Evolutionary conservation across 176 grass and related monocot species (phyloP).

Genomic region (Tillandsia fasciculata): DNA sequence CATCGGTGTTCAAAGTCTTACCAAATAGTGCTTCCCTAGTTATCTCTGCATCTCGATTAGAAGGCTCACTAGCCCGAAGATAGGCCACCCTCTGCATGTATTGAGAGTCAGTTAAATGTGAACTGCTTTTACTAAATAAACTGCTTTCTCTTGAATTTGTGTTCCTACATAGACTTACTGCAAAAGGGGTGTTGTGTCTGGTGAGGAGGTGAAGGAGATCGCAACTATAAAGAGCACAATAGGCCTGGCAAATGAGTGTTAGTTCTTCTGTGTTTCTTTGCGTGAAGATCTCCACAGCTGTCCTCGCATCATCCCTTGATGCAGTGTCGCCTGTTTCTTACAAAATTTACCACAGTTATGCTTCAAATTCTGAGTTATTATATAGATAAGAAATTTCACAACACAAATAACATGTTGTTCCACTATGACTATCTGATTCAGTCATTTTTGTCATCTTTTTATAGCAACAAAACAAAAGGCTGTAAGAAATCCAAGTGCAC

Average conservation of each 20-base stretch:
- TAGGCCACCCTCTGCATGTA: slow-evolving; percentile 19
- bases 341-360: neutral
- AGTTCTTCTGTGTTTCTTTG: slow-evolving; percentile 13
- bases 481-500: too few relatives aligned
- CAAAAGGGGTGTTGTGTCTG: slow-evolving; percentile 1
- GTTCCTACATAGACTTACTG: slow-evolving; percentile 11
- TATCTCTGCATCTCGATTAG: slow-evolving; percentile 19
- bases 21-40: slow-evolving; percentile 23
- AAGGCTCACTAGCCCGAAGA: slow-evolving; percentile 14
- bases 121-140: neutral
- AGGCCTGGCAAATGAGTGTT: slow-evolving; percentile 15
- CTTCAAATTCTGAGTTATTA: neutral
- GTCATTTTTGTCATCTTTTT: neutral
- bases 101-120: too few relatives aligned
- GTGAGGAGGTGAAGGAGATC: slow-evolving; percentile 17
- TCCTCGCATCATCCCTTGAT: slow-evolving; percentile 5
- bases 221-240: slow-evolving; percentile 10
- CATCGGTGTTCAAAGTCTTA: neutral
- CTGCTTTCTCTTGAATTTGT: neutral
- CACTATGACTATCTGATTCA: neutral
- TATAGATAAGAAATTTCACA: neutral
- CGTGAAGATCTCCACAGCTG: slow-evolving; percentile 16
- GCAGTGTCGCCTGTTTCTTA: slow-evolving; percentile 7
- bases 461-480: too few relatives aligned
- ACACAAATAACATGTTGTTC: neutral